A percentile compares a stretch with the other conserved stretches of the same genome.
Conservation (phyloP, 2,329 filamentous ascomycete genomes). For the Daldinia sp. region DNA sequence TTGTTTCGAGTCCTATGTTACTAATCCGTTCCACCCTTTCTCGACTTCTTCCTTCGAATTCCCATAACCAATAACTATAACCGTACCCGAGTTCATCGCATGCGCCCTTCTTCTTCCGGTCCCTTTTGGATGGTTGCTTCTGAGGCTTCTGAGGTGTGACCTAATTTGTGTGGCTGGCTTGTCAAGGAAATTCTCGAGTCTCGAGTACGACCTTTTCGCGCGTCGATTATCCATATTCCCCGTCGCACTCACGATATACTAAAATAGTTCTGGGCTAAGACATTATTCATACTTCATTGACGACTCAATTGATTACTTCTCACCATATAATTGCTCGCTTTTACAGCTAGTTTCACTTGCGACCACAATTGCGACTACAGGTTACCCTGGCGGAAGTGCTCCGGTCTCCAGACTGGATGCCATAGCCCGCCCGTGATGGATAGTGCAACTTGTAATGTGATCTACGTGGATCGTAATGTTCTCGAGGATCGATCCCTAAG, state of each 20-base stretch:
- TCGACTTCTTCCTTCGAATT: slow-evolving; percentile 39
- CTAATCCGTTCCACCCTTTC: slow-evolving; percentile 42
- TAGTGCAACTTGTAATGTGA: slow-evolving; percentile 67
- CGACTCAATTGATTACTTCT: slow-evolving; percentile 34
- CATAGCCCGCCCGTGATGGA: slow-evolving; percentile 68
- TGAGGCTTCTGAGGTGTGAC: slow-evolving; percentile 37
- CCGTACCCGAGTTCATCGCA: slow-evolving; percentile 36
- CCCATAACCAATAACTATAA: slow-evolving; percentile 43
- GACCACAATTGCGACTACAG: slow-evolving; percentile 44
- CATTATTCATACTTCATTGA: slow-evolving; percentile 34
- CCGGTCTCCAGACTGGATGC: slow-evolving; percentile 72
- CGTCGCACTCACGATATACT: slow-evolving; percentile 45
- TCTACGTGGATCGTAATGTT: slow-evolving; percentile 70
- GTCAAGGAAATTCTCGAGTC: slow-evolving; percentile 44
- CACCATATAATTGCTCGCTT: slow-evolving; percentile 32
- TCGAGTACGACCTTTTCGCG: slow-evolving; percentile 42
- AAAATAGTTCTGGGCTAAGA: slow-evolving; percentile 40
- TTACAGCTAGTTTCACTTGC: slow-evolving; percentile 27
- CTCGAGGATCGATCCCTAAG: slow-evolving; percentile 60
- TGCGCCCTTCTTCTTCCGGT: slow-evolving; percentile 35
- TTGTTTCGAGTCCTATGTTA: slow-evolving; percentile 47
- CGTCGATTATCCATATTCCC: slow-evolving; percentile 41
- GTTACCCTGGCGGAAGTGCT: slow-evolving; percentile 63
- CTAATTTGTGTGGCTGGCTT: slow-evolving; percentile 46
- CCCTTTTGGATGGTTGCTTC: slow-evolving; percentile 43